These are phyloP conservation scores for Haplosporangium gracile DNA, from an alignment of 192 early-diverging fungal genomes.

Conservation along the genomic window DNA sequence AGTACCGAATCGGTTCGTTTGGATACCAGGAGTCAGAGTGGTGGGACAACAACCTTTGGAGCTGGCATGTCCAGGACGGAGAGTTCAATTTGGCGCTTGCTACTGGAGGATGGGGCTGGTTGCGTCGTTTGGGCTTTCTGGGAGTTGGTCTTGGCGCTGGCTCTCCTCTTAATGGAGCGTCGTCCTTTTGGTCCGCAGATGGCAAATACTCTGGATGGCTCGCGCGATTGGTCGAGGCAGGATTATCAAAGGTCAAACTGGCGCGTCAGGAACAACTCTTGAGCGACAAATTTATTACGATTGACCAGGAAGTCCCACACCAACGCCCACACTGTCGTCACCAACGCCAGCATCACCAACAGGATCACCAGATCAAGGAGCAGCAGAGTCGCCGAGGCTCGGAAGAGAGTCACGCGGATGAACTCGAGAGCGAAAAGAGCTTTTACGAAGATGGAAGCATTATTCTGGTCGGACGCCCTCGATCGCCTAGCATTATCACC, in stretches of 20 bases:
- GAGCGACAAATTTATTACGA: slow-evolving; percentile 25
- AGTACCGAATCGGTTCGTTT: slow-evolving; percentile 73
- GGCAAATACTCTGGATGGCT: slow-evolving; percentile 39
- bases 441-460: slow-evolving; percentile 32
- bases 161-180: neutral
- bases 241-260: slow-evolving; percentile 30
- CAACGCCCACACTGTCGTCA: neutral
- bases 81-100: slow-evolving; percentile 56
- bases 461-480: slow-evolving; percentile 24
- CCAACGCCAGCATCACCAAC: neutral
- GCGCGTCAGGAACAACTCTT: slow-evolving; percentile 39
- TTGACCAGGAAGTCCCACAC: slow-evolving; percentile 1
- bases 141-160: slow-evolving; percentile 17
- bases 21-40: slow-evolving; percentile 77
- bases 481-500: slow-evolving; percentile 32
- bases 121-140: slow-evolving; percentile 31
- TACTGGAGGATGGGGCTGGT: slow-evolving; percentile 49
- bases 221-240: slow-evolving; percentile 24
- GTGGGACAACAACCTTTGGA: slow-evolving; percentile 76
- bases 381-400: neutral
- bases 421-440: slow-evolving; percentile 19
- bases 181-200: slow-evolving; percentile 27
- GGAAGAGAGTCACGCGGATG: neutral
- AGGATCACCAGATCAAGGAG: neutral
- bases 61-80: slow-evolving; percentile 60